Evolutionary conservation across 495 filamentous ascomycete genomes (phyloP).

Genomic region (Aspergillus funiculosus): DNA sequence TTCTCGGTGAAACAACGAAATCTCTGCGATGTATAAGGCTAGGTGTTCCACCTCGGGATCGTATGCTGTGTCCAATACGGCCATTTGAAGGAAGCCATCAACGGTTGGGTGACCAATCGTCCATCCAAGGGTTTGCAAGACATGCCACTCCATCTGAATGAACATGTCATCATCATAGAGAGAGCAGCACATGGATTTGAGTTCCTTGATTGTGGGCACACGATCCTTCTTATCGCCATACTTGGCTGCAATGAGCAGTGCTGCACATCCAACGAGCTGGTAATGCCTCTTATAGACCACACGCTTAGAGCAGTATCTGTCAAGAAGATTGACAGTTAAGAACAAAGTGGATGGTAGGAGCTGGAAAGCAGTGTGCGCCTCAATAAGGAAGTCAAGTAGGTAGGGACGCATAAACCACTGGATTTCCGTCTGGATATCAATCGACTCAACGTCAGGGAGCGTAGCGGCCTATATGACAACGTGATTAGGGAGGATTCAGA

Average conservation of each 20-base stretch:
- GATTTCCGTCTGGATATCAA: slow-evolving; percentile 98
- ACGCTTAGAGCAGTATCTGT: slow-evolving; percentile 93
- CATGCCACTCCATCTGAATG: slow-evolving; percentile 99
- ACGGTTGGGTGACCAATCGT: slow-evolving; percentile 92
- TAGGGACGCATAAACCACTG: slow-evolving; percentile 99
- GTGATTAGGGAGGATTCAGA: slow-evolving; percentile 14
- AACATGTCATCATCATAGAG: slow-evolving; percentile 99
- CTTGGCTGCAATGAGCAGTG: slow-evolving; percentile 94
- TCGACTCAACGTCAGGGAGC: slow-evolving; percentile 89
- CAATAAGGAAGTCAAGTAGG: slow-evolving; percentile 95
- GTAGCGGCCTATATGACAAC: slow-evolving; percentile 66
- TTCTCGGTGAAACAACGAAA: slow-evolving; percentile 91
- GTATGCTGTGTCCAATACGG: slow-evolving; percentile 55
- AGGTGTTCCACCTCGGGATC: slow-evolving; percentile 90
- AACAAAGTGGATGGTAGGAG: slow-evolving; percentile 92
- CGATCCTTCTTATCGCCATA: slow-evolving; percentile 98
- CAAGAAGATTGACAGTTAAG: slow-evolving; percentile 91
- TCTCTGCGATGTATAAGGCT: slow-evolving; percentile 88
- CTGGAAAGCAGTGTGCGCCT: slow-evolving; percentile 92
- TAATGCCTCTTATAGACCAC: slow-evolving; percentile 99
- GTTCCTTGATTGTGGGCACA: slow-evolving; percentile 88
- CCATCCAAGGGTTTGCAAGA: slow-evolving; percentile 96
- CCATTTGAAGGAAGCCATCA: slow-evolving; percentile 81
- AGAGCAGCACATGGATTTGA: slow-evolving; percentile 98
- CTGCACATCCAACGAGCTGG: slow-evolving; percentile 93